Evolutionary conservation across 192 early-diverging fungal species (phyloP), one percentile per base, ranked within the genome.

Genomic region (Backusella circina): DNA sequence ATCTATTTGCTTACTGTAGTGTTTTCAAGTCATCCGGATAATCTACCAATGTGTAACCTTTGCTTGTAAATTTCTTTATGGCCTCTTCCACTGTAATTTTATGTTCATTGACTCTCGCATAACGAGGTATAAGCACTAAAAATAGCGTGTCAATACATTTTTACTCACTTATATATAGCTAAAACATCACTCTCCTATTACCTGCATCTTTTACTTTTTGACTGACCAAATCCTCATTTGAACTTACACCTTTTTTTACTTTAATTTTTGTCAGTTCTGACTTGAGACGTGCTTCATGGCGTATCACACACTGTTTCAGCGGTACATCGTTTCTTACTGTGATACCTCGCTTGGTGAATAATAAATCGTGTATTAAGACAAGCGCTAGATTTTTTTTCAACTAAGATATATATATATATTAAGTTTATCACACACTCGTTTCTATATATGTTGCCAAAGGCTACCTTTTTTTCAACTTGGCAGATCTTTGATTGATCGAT

Each of bases 71-170:
- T 12, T 74, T 76, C 21, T 88, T 77, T 12, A 96, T 84, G 0
- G 91, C 91, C 12, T 90, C 77, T 10, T 94, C 87, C 26, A 95
- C 86, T 0, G 91, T 90, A 8, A 90, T 86, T 65, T 88, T 85
- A 37, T 94, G 82, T n/a, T 90, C 84, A 79, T 99, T 99, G 2
- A 99, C 93, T 5, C 98, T 88, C 15, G 93, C 93, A 83, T 95
- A 96, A 41, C 98, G 84, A 30, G 95, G 94, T 23, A 96, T 80
- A 8, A 87, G 74, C 6, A 92, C 91, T 79, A 37, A 30, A 61
- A 21, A 68, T 72, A 21, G 10, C 21, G n/a, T 50, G 51, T 33
- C 16, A 41, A 64, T 26, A 31, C 9, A 10, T n/a, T n/a, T n/a
- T n/a, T n/a, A n/a, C n/a, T n/a, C n/a, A n/a, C n/a, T n/a, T n/a